Evolutionary conservation across 2,329 filamentous ascomycete genomes (phyloP).

Genomic region (Sclerotinia sclerotiorum): DNA sequence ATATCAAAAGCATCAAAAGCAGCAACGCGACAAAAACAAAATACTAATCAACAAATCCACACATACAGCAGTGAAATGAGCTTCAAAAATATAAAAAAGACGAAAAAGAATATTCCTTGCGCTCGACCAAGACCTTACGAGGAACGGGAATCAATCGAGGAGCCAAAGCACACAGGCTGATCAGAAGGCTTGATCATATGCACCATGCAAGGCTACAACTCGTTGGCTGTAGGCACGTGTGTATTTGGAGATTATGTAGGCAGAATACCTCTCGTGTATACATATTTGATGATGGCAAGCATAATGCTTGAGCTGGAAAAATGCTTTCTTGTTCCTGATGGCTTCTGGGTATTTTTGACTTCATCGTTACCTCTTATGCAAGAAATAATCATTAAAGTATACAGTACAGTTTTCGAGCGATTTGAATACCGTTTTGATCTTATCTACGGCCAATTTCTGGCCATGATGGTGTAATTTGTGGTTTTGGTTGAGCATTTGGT

Average conservation of each 20-base stretch:
- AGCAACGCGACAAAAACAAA: background rate
- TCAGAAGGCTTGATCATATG: slow-evolving; percentile 2
- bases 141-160: background rate
- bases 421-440: background rate
- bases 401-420: background rate
- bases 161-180: background rate
- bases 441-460: background rate
- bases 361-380: background rate
- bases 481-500: background rate
- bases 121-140: background rate
- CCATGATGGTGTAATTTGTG: background rate
- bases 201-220: background rate
- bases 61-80: background rate
- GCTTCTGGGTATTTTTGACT: background rate
- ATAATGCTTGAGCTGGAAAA: background rate
- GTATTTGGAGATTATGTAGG: background rate
- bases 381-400: background rate
- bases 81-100: background rate
- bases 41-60: background rate
- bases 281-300: background rate
- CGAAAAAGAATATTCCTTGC: background rate
- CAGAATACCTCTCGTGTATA: background rate
- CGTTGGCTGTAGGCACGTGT: background rate
- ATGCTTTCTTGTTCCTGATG: background rate
- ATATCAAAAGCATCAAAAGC: background rate